A percentile compares a stretch with the other conserved stretches of the same genome.
Conservation (phyloP, 176 grass and related monocot genomes). For the Oryza officinalis region DNA sequence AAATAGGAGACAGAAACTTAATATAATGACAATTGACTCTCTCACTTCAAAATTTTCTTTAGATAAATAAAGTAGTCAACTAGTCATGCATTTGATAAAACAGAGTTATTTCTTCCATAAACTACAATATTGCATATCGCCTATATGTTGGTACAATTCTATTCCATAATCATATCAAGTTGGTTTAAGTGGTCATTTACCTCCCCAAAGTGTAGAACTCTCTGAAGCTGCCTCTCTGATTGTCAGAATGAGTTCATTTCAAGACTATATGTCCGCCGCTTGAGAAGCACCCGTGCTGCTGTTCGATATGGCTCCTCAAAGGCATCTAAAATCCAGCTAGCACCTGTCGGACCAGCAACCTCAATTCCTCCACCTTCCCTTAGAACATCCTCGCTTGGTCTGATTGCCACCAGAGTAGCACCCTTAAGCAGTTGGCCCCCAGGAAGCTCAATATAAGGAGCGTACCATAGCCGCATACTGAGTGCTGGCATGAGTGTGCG, state of each 20-base stretch:
- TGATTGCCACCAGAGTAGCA: constrained; percentile 78
- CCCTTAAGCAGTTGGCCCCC: constrained; percentile 63
- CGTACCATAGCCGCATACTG: constrained; percentile 77
- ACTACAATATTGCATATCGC: background rate
- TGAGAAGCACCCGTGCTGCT: constrained; percentile 66
- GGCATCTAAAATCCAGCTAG: constrained; percentile 69
- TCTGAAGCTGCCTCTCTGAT: background rate
- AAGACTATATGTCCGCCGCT: constrained; percentile 58
- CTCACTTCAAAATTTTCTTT: background rate
- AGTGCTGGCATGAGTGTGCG: constrained; percentile 80
- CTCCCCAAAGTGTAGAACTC: constrained; percentile 19
- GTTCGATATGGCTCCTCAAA: constrained; percentile 84
- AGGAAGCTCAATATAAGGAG: constrained; percentile 57
- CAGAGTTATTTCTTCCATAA: background rate
- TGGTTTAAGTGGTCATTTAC: constrained; percentile 27
- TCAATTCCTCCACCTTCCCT: constrained; percentile 36
- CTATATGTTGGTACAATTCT: background rate
- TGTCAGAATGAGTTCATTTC: constrained; percentile 97
- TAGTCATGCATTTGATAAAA: background rate
- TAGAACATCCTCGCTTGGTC: constrained; percentile 56
- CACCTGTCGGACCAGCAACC: constrained; percentile 32
- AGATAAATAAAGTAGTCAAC: constrained; percentile 7
- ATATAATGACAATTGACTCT: background rate
- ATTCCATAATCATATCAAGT: constrained; percentile 9
- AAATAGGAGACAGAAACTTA: background rate